These are phyloP conservation scores for Verticillium zaregamsianum DNA, from an alignment of 2,329 filamentous ascomycete genomes.

Conservation along the genomic window DNA sequence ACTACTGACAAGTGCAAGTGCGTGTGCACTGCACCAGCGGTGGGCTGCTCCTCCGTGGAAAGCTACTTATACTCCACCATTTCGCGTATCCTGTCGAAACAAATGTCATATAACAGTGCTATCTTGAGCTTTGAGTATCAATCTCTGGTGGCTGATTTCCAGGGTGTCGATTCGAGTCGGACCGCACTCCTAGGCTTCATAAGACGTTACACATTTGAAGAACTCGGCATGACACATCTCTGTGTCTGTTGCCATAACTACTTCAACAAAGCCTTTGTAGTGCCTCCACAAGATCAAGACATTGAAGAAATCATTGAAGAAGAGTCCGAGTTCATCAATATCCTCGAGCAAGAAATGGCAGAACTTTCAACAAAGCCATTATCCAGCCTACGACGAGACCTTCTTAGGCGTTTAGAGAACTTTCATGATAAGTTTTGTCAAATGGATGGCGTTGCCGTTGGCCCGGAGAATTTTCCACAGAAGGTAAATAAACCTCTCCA, in stretches of 20 bases:
- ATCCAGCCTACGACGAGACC: not conserved
- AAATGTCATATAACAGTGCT: no score
- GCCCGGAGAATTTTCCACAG: no score
- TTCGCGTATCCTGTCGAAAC: no score
- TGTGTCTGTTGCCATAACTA: not conserved
- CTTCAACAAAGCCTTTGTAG: not conserved
- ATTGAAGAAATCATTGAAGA: not conserved
- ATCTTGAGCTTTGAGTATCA: not conserved
- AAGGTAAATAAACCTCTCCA: no score
- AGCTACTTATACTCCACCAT: no score
- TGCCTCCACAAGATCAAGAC: not conserved
- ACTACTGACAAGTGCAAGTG: no score
- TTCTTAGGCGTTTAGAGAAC: no score
- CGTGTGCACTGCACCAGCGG: no score
- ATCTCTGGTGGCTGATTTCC: not conserved
- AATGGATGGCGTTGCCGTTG: no score
- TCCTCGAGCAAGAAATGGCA: not conserved
- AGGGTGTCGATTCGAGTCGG: not conserved
- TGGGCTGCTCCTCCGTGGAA: no score
- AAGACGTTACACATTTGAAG: not conserved
- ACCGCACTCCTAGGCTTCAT: not conserved
- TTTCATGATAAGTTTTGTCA: no score
- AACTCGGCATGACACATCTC: not conserved
- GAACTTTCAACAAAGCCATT: not conserved
- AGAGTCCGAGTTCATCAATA: not conserved